Evolutionary conservation across 2,329 filamentous ascomycete species (phyloP).

Genomic region (Hirsutella rhossiliensis): DNA sequence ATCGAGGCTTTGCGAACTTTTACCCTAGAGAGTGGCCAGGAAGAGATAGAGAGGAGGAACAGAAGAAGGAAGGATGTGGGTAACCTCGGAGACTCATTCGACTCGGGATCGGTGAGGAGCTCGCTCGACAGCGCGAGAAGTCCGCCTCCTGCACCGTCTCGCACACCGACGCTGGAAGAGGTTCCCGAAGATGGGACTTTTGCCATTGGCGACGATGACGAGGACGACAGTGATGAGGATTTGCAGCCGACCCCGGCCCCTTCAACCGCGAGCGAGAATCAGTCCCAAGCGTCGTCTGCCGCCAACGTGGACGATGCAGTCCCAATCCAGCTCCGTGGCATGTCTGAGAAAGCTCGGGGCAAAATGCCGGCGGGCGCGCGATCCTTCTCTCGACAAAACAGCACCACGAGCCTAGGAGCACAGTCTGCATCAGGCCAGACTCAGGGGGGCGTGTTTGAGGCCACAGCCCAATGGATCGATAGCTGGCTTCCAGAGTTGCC

Average conservation of each 20-base stretch:
- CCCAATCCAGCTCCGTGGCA: conserved; percentile 71
- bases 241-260: conserved; percentile 44
- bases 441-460: conserved; percentile 55
- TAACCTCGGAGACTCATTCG: conserved; percentile 35
- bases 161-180: conserved; percentile 16
- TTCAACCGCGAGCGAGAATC: conserved; percentile 51
- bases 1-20: conserved; percentile 81
- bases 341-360: conserved; percentile 94
- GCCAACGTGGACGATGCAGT: conserved; percentile 63
- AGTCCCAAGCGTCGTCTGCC: conserved; percentile 56
- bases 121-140: conserved; percentile 59
- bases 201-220: conserved; percentile 70
- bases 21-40: conserved; percentile 81
- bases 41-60: conserved; percentile 75
- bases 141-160: conserved; percentile 27
- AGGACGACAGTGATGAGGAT: conserved; percentile 46
- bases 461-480: conserved; percentile 78
- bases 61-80: conserved; percentile 54
- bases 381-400: conserved; percentile 85
- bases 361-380: conserved; percentile 81
- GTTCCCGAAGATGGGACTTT: conserved; percentile 61
- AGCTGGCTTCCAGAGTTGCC: conserved; percentile 87
- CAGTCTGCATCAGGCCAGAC: conserved; percentile 47
- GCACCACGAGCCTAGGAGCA: conserved; percentile 66
- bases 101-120: conserved; percentile 38